Conservation (phyloP, 352 stramenopile species). For the Globisporangium solare region DNA sequence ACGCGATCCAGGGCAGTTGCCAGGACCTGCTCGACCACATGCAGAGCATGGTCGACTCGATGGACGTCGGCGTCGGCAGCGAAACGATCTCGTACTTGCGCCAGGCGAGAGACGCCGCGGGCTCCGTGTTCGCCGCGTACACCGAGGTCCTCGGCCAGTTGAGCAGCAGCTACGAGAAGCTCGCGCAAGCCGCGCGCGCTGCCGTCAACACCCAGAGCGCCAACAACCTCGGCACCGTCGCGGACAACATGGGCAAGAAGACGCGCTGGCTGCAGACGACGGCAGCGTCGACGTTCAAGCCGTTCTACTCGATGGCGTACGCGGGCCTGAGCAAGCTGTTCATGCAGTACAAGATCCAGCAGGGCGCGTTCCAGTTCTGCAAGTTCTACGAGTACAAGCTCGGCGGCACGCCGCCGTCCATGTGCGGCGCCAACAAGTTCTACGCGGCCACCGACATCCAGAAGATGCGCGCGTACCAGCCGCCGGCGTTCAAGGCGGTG, state of each 20-base stretch:
- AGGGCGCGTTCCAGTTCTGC: conserved; percentile 18
- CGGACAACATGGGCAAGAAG: neutral
- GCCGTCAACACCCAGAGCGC: too few relatives aligned
- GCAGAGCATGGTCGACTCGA: too few relatives aligned
- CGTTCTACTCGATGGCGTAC: conserved; percentile 14
- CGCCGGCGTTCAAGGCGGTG: neutral
- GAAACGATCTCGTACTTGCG: neutral
- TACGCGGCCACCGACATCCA: conserved; percentile 1
- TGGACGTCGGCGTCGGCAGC: too few relatives aligned
- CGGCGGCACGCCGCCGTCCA: conserved; percentile 11
- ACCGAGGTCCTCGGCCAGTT: too few relatives aligned
- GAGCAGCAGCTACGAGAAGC: too few relatives aligned
- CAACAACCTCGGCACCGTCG: neutral
- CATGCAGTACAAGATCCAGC: conserved; percentile 16
- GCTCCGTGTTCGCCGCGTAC: too few relatives aligned
- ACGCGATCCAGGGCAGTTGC: neutral
- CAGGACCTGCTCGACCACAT: too few relatives aligned
- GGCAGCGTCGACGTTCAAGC: conserved; percentile 6
- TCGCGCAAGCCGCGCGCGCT: too few relatives aligned
- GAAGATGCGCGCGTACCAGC: conserved; percentile 2
- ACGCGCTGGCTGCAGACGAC: neutral
- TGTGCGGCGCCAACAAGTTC: conserved; percentile 7
- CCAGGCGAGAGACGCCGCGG: neutral
- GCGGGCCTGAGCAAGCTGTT: conserved; percentile 11
- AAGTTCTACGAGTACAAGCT: conserved; percentile 18